Base-by-base conservation (phyloP, 495 filamentous ascomycete genomes). In the Podospora pseudopauciseta region DNA sequence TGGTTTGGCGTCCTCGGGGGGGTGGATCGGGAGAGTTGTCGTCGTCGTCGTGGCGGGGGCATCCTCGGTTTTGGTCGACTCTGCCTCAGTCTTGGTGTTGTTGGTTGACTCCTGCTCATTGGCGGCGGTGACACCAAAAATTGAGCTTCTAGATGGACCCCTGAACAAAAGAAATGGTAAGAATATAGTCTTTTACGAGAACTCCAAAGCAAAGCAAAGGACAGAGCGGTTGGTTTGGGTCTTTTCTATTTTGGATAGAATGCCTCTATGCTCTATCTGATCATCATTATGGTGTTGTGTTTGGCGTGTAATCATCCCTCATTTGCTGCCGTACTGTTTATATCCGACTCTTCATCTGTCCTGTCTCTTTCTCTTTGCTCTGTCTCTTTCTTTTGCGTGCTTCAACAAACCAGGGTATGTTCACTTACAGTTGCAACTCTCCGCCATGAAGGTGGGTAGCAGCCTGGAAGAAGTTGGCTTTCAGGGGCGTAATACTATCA, bases 391-490 rank as follows among this genome's bases (percentile, higher is more conserved):
- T 64, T 11, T 69, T 32, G 7, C 30, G 30, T 7, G 30, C 7
- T 32, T 32, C n/a, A 39, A 53, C 39, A 64, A 65, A 27, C 55
- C 63, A 44, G 67, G 67, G 67, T 56, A 16, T 27, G 39, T 5
- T 64, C 75, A 95, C 92, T 95, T 88, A 96, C 91, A 97, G 82
- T 83, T 92, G 91, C 71, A 98, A 85, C 84, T 97, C 93, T 44
- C 70, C 86, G 85, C 81, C 87, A 73, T 79, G 87, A 72, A 74
- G 74, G 19, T 83, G 80, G 56, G 81, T 81, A 63, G 86, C 82
- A n/a, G 86, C 85, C 79, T 93, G 92, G 89, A 90, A 93, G 76
- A 96, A 99, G 76, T 96, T 96, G 20, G 94, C 93, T 76, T 90
- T 91, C 65, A 99, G 81, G 27, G 94, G 92, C 20, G 95, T 97